Evolutionary conservation across 2,329 filamentous ascomycete genomes (phyloP), one percentile per base, ranked within the genome.

Genomic region (Fusarium virguliforme): DNA sequence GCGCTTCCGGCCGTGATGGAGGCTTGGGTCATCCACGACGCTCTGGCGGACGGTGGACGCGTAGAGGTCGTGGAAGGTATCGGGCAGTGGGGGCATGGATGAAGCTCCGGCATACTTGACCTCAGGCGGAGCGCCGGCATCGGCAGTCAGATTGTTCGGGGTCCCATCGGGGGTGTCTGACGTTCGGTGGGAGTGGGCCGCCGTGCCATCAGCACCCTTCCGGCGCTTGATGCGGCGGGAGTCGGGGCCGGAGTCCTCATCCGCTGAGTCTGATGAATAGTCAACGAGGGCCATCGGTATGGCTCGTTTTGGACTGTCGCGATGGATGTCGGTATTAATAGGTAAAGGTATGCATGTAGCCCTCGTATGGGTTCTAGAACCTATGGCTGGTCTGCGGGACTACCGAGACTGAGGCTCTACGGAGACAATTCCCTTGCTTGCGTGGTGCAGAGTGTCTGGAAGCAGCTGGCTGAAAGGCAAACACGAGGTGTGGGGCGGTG

Each of bases 41-140:
- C 92, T 93, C 69, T 92, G 85, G 68, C 95, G 90, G 57, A 93
- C 91, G 41, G 91, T 93, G 10, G 93, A 91, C 30, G 95, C 92
- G 81, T 99, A 98, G 60, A 98, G 87, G 79, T 98, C 93, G 79
- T 94, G 93, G 80, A 99, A 98, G 61, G 89, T 84, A 12, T 90
- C 81, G 8, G 95, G 95, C 24, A 98, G 86, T 8, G 94, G 93
- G 32, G 93, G 94, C 37, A 95, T 81, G 6, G 71, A 74, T 4
- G 78, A 72, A 65, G 60, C 46, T 38, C 62, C 62, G 4, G 56
- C 24, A 24, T 35, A 51, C 54, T 56, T 57, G 40, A 43, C 57
- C 30, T 60, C 60, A 18, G 64, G 40, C 43, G 53, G 61, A 40
- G 24, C 6, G 53, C 55, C 63, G 38, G 62, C 18, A 26, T 54